Percentiles rank a stretch among this genome's conserved stretches.
These are phyloP conservation scores for Colletotrichum sp. DNA, from an alignment of 2,329 filamentous ascomycete species.

Conservation along the genomic window DNA sequence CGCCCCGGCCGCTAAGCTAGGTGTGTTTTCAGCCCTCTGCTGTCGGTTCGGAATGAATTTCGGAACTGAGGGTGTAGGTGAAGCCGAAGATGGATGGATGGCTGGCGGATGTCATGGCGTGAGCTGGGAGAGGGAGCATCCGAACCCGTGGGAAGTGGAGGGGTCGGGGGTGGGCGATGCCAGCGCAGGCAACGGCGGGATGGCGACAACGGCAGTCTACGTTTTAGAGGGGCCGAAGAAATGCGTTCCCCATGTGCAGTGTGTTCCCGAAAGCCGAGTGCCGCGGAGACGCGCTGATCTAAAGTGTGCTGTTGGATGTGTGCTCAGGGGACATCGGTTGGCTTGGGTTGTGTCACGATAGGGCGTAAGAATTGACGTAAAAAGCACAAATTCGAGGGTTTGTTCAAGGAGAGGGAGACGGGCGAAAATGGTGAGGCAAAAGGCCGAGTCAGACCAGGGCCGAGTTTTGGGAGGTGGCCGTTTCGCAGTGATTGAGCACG, in stretches of 20 bases:
- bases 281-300: background rate
- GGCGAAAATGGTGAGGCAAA: background rate
- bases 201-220: background rate
- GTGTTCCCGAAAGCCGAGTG: background rate
- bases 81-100: background rate
- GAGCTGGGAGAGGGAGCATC: conserved; percentile 4
- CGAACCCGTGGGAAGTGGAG: background rate
- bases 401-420: background rate
- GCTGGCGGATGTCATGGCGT: background rate
- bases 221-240: background rate
- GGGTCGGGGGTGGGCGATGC: background rate
- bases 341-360: background rate
- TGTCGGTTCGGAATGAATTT: background rate
- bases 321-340: background rate
- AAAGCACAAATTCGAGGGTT: background rate
- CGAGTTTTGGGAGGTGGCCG: background rate
- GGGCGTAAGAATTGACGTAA: background rate
- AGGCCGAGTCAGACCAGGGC: background rate
- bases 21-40: background rate
- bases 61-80: background rate
- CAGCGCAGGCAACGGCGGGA: background rate
- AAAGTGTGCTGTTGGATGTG: background rate
- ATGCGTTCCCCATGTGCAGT: background rate
- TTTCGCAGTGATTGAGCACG: background rate
- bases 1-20: background rate